phyloP scores from a whole-genome alignment of 805 yeast genomes.

The Suhomyces canberraensis region DNA sequence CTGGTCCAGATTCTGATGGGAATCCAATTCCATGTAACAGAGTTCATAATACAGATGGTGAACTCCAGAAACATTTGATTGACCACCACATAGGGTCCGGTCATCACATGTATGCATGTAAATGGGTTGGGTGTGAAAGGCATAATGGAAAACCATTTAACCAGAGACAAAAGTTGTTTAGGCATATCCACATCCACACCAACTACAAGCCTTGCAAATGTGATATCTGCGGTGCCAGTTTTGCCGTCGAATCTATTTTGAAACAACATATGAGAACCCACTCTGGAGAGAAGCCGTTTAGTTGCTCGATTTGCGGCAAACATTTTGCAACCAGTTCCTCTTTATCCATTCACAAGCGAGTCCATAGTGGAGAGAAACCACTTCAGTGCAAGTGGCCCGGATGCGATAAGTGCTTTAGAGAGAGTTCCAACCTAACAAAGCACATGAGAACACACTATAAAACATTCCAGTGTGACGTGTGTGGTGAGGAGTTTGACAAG shows the following conservation, averaged over 20 bases:
- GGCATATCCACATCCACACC: conserved; percentile 90
- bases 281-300: conserved; percentile 85
- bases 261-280: conserved; percentile 81
- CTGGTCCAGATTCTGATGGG: conserved; percentile 27
- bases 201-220: conserved; percentile 79
- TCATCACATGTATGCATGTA: conserved; percentile 63
- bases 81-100: conserved; percentile 72
- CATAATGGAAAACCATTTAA: conserved; percentile 54
- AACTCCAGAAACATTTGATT: conserved; percentile 69
- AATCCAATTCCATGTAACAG: conserved; percentile 45
- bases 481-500: conserved; percentile 52
- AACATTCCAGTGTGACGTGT: conserved; percentile 46
- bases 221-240: conserved; percentile 59
- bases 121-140: conserved; percentile 78
- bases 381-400: conserved; percentile 73
- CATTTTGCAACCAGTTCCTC: conserved; percentile 80
- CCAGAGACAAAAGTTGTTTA: conserved; percentile 79
- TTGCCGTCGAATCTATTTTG: conserved; percentile 75
- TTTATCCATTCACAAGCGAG: conserved; percentile 75
- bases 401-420: conserved; percentile 83
- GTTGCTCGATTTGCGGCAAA: conserved; percentile 71
- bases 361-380: conserved; percentile 91
- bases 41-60: conserved; percentile 51
- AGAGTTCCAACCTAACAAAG: conserved; percentile 82
- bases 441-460: conserved; percentile 79